phyloP scores from a whole-genome alignment of 106 monocot genomes.

The Dioscorea zingiberensis region DNA sequence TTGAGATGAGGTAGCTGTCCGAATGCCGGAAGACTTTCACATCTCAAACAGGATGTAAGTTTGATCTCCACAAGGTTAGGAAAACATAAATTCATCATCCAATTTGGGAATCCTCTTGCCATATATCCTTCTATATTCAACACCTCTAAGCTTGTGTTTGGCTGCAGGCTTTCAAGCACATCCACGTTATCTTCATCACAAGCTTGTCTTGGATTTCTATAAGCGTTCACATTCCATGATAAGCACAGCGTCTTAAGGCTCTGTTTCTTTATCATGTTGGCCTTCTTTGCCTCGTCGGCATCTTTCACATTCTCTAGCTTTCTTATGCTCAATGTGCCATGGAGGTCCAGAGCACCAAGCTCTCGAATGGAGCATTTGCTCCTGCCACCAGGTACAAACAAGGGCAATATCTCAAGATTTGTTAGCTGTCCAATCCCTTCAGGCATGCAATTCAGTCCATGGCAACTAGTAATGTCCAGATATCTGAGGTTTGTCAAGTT shows the following conservation, averaged over 20 bases:
- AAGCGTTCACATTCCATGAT: not conserved
- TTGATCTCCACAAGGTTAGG: constrained; percentile 11
- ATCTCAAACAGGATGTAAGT: not conserved
- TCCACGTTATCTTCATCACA: too few relatives aligned
- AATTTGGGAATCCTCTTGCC: constrained; percentile 12
- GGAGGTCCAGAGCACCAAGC: constrained; percentile 8
- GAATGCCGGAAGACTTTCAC: constrained; percentile 8
- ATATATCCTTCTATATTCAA: constrained; percentile 16
- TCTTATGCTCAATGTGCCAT: not conserved
- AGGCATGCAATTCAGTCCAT: constrained; percentile 16
- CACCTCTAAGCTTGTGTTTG: constrained; percentile 1
- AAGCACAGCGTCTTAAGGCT: not conserved
- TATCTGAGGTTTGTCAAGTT: constrained; percentile 13
- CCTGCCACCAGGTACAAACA: constrained; percentile 3
- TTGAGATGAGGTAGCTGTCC: constrained; percentile 12
- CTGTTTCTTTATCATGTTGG: constrained; percentile 10
- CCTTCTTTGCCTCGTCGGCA: not conserved
- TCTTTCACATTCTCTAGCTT: constrained; percentile 5
- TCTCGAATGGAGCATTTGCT: constrained; percentile 5
- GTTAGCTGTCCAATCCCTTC: constrained; percentile 15
- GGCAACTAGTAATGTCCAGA: not conserved
- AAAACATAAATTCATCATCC: constrained; percentile 12
- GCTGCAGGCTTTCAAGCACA: constrained; percentile 19
- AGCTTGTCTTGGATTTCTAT: too few relatives aligned
- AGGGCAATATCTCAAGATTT: constrained; percentile 8